Percentiles rank a stretch among this genome's conserved stretches.
phyloP scores from a whole-genome alignment of 2,329 filamentous ascomycete genomes.

The Macroventuria anomochaeta region DNA sequence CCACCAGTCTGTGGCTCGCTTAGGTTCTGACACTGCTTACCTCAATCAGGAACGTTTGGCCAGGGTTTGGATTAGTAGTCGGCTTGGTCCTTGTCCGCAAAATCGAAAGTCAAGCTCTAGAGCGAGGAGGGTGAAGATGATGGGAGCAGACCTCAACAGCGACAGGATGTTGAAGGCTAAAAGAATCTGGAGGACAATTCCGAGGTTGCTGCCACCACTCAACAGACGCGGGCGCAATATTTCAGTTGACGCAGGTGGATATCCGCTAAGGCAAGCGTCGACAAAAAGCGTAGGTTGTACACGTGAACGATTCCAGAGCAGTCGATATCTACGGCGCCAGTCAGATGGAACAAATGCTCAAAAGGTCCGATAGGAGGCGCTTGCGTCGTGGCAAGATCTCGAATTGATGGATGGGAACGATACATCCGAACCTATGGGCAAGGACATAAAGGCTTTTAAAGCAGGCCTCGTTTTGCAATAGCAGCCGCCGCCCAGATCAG shows the following conservation, averaged over 20 bases:
- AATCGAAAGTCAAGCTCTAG: neutral
- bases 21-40: slow-evolving; percentile 27
- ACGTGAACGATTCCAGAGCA: neutral
- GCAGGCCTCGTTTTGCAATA: slow-evolving; percentile 13
- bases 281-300: slow-evolving; percentile 14
- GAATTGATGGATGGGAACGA: slow-evolving; percentile 16
- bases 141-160: neutral
- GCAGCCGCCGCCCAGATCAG: slow-evolving; percentile 11
- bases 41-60: slow-evolving; percentile 17
- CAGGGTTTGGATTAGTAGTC: neutral
- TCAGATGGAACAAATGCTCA: slow-evolving; percentile 1
- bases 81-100: neutral
- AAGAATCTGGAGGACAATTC: neutral
- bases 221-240: neutral
- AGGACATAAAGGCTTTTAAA: slow-evolving; percentile 23
- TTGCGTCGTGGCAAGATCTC: slow-evolving; percentile 8
- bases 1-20: slow-evolving; percentile 19
- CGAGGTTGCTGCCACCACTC: neutral
- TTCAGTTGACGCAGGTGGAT: slow-evolving; percentile 1
- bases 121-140: neutral
- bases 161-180: neutral
- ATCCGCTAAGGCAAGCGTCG: slow-evolving; percentile 7
- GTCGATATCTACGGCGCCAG: neutral
- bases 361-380: slow-evolving; percentile 10
- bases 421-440: slow-evolving; percentile 25